Conservation (phyloP, 139 green algal genomes). For the Tetradesmus obliquus region DNA sequence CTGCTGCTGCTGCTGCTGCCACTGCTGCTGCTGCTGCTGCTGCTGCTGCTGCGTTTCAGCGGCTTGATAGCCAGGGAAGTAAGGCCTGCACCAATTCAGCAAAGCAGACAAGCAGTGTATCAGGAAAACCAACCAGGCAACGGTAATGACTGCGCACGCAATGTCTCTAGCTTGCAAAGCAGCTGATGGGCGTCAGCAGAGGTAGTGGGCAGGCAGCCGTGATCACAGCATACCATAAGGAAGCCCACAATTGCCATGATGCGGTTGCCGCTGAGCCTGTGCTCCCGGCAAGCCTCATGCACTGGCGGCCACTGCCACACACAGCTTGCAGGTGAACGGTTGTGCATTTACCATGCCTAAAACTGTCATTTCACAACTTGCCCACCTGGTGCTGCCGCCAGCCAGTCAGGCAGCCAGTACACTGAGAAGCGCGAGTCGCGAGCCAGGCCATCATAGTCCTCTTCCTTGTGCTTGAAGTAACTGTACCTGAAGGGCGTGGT, state of each 20-base stretch:
- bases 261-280: background rate
- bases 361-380: no score
- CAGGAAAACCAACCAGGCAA: no score
- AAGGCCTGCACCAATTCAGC: background rate
- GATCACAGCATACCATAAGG: no score
- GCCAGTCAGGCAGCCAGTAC: conserved; percentile 38
- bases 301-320: background rate
- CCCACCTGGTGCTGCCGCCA: conserved; percentile 22
- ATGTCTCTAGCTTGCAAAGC: no score
- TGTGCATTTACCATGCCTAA: no score
- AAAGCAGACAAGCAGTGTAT: no score
- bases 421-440: background rate
- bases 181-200: no score
- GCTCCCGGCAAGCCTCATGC: background rate
- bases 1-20: background rate
- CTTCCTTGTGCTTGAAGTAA: background rate
- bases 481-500: no score
- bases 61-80: background rate
- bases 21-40: background rate
- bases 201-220: no score
- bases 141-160: no score
- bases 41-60: background rate
- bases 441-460: background rate
- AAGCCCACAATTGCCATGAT: background rate
- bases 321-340: background rate